Evolutionary conservation across 768 basidiomycete genomes (phyloP), one percentile per base, ranked within the genome.

Genomic region (Tricholoma saponaceum): DNA sequence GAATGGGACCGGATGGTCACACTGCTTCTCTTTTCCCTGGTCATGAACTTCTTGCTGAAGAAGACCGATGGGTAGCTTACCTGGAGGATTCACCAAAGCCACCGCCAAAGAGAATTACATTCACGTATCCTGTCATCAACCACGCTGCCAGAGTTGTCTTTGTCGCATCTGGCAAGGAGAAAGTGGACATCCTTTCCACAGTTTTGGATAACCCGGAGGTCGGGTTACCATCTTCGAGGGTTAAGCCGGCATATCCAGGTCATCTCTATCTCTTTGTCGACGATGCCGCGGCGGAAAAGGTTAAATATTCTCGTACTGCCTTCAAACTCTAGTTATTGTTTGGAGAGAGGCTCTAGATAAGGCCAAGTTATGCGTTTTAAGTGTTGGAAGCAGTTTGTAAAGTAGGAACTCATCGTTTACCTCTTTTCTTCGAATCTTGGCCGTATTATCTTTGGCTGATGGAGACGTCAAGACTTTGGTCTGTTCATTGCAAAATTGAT

Each of bases 1-100:
- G 97, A 51, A 87, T 95, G 83, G 97, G 97, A 28, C 92, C 91
- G 5, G 97, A 98, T 70, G 96, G 96, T n/a, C 97, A 99, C 78
- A 98, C 96, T 41, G 94, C 90, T 60, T 95, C 92, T 6, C 86
- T 99, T 63, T 99, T 99, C 84, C 97, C 97, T 8, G 90, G 82
- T n/a, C 96, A 98, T 68, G 72, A 74, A 22, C 81, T 98, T 37
- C 82, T 99, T 51, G 59, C 74, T n/a, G 96, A 97, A 74, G 83
- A 79, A 51, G 92, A 93, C 70, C 83, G 92, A 58, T 99, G 97
- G 97, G 91, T 99, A 22, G 96, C 95, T 1, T 89, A 85, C 71
- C 77, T 99, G 66, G 86, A 90, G 18, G 93, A 98, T 75, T 90
- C 90, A 37, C 97, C 97, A 22, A 98, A 99, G 73, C 93, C 93